phyloP scores from a whole-genome alignment of 805 yeast genomes.

The Candida patagonica region DNA sequence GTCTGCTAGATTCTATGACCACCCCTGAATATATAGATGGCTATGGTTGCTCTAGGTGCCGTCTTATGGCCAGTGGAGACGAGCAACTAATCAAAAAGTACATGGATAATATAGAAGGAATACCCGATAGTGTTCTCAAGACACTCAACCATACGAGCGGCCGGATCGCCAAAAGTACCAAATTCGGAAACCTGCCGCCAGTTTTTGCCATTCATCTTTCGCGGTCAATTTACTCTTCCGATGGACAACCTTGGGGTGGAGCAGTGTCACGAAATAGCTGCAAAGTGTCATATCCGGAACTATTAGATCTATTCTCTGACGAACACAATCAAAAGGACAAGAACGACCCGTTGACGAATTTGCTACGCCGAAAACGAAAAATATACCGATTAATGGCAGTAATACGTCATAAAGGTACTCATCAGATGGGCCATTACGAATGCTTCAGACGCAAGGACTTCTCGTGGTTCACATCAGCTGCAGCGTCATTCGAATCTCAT shows the following conservation, averaged over 20 bases:
- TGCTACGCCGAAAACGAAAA: slow-evolving; percentile 26
- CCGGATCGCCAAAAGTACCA: slow-evolving; percentile 59
- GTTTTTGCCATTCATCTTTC: slow-evolving; percentile 76
- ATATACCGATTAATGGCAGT: slow-evolving; percentile 59
- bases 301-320: slow-evolving; percentile 19
- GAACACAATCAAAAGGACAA: slow-evolving; percentile 8
- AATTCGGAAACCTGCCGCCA: slow-evolving; percentile 57
- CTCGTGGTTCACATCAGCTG: slow-evolving; percentile 4
- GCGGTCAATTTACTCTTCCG: slow-evolving; percentile 51
- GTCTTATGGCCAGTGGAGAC: slow-evolving; percentile 27
- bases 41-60: slow-evolving; percentile 63
- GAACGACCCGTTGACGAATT: not conserved
- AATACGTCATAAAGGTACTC: slow-evolving; percentile 83
- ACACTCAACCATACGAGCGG: slow-evolving; percentile 36
- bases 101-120: slow-evolving; percentile 36
- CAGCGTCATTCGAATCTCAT: not conserved
- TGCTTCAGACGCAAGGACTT: slow-evolving; percentile 61
- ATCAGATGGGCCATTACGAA: slow-evolving; percentile 83
- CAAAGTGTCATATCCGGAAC: slow-evolving; percentile 34
- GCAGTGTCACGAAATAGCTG: slow-evolving; percentile 67
- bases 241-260: slow-evolving; percentile 36
- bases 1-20: slow-evolving; percentile 47
- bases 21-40: slow-evolving; percentile 69
- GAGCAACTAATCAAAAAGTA: slow-evolving; percentile 33
- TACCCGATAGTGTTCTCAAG: slow-evolving; percentile 35